These are phyloP conservation scores for Solanum tacnaense DNA, from an alignment of 257 asterid genomes.

Conservation along the genomic window DNA sequence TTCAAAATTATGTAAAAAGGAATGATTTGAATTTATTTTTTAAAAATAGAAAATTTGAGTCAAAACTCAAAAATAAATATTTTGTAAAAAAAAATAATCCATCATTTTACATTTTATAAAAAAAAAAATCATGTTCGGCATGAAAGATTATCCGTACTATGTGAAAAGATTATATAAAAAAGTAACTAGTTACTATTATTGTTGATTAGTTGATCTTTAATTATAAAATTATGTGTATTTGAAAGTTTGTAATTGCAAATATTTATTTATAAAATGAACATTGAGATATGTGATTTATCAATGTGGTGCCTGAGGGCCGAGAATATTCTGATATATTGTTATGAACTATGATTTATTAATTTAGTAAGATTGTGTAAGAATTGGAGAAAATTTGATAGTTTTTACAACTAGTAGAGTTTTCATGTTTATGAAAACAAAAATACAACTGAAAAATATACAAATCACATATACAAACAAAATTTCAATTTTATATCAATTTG, in stretches of 20 bases:
- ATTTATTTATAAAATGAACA: not conserved
- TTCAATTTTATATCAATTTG: not conserved
- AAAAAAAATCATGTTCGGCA: not conserved
- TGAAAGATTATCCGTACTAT: not conserved
- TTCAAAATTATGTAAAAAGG: not conserved
- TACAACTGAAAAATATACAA: not conserved
- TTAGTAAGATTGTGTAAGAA: not conserved
- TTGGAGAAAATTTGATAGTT: not conserved
- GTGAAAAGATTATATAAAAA: not conserved
- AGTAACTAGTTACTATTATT: not conserved
- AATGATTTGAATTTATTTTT: not conserved
- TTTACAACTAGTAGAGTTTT: not conserved
- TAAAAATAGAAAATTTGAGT: not conserved
- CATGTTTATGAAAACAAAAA: not conserved
- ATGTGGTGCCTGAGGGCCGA: not conserved
- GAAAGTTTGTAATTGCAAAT: not conserved
- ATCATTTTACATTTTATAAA: not conserved
- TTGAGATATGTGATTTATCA: not conserved
- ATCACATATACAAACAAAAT: not conserved
- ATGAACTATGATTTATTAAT: not conserved
- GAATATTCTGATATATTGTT: not conserved
- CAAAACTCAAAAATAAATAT: not conserved
- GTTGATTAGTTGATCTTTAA: not conserved
- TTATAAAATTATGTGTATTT: not conserved
- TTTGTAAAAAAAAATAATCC: not conserved